phyloP scores from a whole-genome alignment of 805 yeast genomes.

The Metschnikowia noctiluminum region DNA sequence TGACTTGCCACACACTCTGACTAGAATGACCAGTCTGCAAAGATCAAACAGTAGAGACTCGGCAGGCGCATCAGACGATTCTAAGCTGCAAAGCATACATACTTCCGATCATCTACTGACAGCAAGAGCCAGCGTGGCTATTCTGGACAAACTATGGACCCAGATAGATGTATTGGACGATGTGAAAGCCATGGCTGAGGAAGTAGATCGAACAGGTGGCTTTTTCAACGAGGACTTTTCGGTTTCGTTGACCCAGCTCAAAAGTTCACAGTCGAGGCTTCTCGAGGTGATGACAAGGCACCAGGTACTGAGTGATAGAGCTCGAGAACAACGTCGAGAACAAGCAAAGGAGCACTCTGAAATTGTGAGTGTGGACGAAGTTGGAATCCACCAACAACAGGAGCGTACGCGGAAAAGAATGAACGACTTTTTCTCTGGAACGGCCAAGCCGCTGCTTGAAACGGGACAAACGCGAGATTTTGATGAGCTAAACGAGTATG shows the following conservation, averaged over 20 bases:
- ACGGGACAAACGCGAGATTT: constrained; percentile 40
- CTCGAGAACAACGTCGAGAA: constrained; percentile 14
- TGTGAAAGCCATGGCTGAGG: constrained; percentile 56
- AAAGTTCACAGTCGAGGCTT: constrained; percentile 49
- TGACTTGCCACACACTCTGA: neutral
- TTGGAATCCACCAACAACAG: constrained; percentile 8
- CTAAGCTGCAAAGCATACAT: constrained; percentile 19
- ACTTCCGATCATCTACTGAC: constrained; percentile 49
- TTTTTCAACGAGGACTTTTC: constrained; percentile 52
- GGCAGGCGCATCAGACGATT: neutral
- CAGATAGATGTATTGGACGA: constrained; percentile 84
- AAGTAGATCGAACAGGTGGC: constrained; percentile 41
- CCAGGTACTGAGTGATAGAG: constrained; percentile 18
- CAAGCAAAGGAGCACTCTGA: constrained; percentile 10
- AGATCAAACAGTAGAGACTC: neutral
- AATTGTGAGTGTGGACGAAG: constrained; percentile 6
- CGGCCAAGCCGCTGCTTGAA: constrained; percentile 13
- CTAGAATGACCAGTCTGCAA: neutral
- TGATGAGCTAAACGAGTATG: constrained; percentile 46
- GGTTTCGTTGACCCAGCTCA: constrained; percentile 48
- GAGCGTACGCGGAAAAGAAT: constrained; percentile 14
- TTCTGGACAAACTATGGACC: constrained; percentile 80
- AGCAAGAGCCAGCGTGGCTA: constrained; percentile 56
- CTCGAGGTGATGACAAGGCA: constrained; percentile 33
- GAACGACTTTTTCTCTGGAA: constrained; percentile 17